Base-by-base conservation (phyloP, 805 yeast species). In the Clavispora vitiphila region DNA sequence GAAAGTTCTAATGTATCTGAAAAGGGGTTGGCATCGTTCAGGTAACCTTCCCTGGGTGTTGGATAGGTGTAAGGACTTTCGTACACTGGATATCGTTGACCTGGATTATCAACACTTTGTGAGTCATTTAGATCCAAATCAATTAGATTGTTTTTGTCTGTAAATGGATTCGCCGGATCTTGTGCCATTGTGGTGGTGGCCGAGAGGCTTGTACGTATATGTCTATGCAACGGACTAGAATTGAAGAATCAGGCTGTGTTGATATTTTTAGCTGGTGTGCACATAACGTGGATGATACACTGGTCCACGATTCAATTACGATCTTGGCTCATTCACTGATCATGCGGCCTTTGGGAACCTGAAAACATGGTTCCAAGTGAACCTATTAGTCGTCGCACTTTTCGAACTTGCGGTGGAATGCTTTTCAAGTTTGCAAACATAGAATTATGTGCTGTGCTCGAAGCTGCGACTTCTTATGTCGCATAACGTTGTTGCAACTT, bases 1-100 rank as follows among this genome's bases (percentile, higher is more conserved):
- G 67, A 58, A 14, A 67, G 43, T n/a, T 59, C 53, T 23, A 64
- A 56, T 36, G 56, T 53, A 43, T 67, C 73, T 14, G 57, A 67
- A 45, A 67, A 67, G 4, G 55, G 55, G 30, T 51, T 51, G 16
- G 43, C 42, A 16, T 22, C n/a, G 37, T 16, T 26, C 8, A 37
- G 41, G 23, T 25, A 12, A 23, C 32, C 22, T 19, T 21, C 16
- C n/a, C 23, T 25, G 8, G 29, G 25, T 16, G 20, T 21, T 14
- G 23, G 40, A 12, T 31, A 29, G 14, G 34, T 35, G 27, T 42
- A 35, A 18, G 43, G 38, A 21, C 24, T 38, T 14, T 34, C 46
- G 6, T 39, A 20, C 38, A 30, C 25, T 7, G 49, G 44, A 38
- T 37, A 38, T 27, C 34, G 32, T 20, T 38, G 36, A 38, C 46